Evolutionary conservation across 306 rosid genomes (phyloP).

Genomic region (Dalbergia oliveri): DNA sequence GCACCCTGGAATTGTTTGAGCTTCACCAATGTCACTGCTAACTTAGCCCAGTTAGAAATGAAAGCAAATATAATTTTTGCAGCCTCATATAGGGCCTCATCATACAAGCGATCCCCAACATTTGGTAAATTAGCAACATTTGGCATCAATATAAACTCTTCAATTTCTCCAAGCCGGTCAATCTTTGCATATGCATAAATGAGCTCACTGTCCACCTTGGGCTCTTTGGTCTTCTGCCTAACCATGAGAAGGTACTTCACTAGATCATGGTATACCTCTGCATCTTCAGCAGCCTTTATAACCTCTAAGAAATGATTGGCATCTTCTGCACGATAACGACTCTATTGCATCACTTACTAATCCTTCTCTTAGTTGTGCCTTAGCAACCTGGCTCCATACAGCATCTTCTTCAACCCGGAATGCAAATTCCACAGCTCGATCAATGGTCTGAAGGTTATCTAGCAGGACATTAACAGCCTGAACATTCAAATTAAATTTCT

Average conservation of each 20-base stretch:
- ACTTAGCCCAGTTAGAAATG: constrained; percentile 85
- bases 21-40: constrained; percentile 78
- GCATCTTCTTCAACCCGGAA: constrained; percentile 88
- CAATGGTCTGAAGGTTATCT: constrained; percentile 73
- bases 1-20: constrained; percentile 83
- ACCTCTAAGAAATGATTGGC: constrained; percentile 77
- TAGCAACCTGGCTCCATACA: constrained; percentile 88
- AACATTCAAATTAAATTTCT: constrained; percentile 84
- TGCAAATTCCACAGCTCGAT: constrained; percentile 83
- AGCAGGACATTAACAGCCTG: constrained; percentile 79
- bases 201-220: constrained; percentile 86
- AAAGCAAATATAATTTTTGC: constrained; percentile 81
- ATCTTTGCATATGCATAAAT: constrained; percentile 87
- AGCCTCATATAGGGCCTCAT: constrained; percentile 82
- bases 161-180: constrained; percentile 78
- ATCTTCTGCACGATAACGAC: constrained; percentile 87
- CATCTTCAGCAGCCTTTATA: constrained; percentile 73
- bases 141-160: constrained; percentile 87
- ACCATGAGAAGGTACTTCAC: constrained; percentile 86
- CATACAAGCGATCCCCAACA: constrained; percentile 79
- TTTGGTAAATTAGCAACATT: constrained; percentile 81
- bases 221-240: constrained; percentile 77
- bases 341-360: constrained; percentile 82
- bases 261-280: constrained; percentile 73
- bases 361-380: constrained; percentile 82